Evolutionary conservation across 352 stramenopile genomes (phyloP).

Genomic region (Globisporangium mamillatum): DNA sequence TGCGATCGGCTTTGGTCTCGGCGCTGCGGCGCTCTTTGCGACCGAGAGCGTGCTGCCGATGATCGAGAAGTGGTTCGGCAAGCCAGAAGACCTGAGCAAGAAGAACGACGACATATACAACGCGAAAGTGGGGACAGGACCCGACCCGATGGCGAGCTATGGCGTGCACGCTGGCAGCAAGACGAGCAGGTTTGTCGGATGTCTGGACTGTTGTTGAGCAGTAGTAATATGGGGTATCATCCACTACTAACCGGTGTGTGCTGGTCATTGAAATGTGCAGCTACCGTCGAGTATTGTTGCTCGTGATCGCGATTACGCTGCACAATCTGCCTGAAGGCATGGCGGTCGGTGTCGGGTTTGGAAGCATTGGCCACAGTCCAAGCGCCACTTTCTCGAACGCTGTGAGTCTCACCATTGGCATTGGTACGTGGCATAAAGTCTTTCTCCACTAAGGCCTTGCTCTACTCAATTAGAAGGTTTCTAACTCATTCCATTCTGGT

Average conservation of each 20-base stretch:
- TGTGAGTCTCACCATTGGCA: slow-evolving; percentile 85
- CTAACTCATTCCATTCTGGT: too few species aligned
- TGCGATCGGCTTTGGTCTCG: slow-evolving; percentile 80
- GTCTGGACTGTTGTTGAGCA: neutral
- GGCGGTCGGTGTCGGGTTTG: slow-evolving; percentile 89
- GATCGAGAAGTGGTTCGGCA: slow-evolving; percentile 46
- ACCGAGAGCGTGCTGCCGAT: slow-evolving; percentile 66
- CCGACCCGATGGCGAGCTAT: slow-evolving; percentile 31
- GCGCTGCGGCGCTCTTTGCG: slow-evolving; percentile 66
- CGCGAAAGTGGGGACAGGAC: slow-evolving; percentile 10
- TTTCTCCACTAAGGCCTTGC: too few species aligned
- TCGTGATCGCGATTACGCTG: slow-evolving; percentile 89
- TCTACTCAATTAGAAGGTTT: too few species aligned
- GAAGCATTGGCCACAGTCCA: slow-evolving; percentile 67
- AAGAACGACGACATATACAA: slow-evolving; percentile 44
- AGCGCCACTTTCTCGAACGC: slow-evolving; percentile 78
- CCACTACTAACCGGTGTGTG: neutral
- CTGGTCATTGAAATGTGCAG: slow-evolving; percentile 20
- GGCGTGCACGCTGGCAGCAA: slow-evolving; percentile 21
- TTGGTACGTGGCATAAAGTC: slow-evolving; percentile 28
- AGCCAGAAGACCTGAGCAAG: slow-evolving; percentile 44
- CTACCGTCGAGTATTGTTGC: slow-evolving; percentile 75
- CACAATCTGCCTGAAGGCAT: slow-evolving; percentile 91
- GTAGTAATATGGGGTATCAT: neutral
- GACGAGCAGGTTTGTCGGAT: neutral